These are phyloP conservation scores for Penicillium sp. DNA, from an alignment of 2,329 filamentous ascomycete species.

Conservation along the genomic window DNA sequence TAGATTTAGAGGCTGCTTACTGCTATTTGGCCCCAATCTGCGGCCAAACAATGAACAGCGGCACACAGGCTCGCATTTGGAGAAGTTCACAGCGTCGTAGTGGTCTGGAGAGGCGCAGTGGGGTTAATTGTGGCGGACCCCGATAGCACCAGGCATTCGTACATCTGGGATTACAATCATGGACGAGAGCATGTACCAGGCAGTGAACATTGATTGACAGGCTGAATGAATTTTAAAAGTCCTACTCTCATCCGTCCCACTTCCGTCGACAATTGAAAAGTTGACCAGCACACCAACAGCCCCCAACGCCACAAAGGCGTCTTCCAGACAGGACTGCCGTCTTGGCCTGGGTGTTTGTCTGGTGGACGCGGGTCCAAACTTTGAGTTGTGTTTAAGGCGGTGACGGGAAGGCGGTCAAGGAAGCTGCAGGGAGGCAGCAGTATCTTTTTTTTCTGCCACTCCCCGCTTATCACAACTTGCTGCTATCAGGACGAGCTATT, in stretches of 20 bases:
- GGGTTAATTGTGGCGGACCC: neutral
- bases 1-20: neutral
- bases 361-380: neutral
- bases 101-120: neutral
- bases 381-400: neutral
- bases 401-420: constrained; percentile 10
- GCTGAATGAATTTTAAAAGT: neutral
- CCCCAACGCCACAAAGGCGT: neutral
- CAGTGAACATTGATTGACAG: neutral
- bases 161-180: neutral
- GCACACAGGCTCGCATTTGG: neutral
- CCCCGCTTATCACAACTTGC: constrained; percentile 20
- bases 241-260: neutral
- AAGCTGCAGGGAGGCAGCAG: neutral
- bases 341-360: neutral
- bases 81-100: neutral
- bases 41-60: neutral
- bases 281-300: neutral
- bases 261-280: neutral
- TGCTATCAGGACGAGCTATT: neutral
- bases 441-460: constrained; percentile 17
- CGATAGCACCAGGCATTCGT: neutral
- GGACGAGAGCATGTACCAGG: neutral
- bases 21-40: neutral
- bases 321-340: neutral